These are phyloP conservation scores for Cyclotella kingstonii DNA, from an alignment of 108 stramenopile genomes.

Conservation along the genomic window DNA sequence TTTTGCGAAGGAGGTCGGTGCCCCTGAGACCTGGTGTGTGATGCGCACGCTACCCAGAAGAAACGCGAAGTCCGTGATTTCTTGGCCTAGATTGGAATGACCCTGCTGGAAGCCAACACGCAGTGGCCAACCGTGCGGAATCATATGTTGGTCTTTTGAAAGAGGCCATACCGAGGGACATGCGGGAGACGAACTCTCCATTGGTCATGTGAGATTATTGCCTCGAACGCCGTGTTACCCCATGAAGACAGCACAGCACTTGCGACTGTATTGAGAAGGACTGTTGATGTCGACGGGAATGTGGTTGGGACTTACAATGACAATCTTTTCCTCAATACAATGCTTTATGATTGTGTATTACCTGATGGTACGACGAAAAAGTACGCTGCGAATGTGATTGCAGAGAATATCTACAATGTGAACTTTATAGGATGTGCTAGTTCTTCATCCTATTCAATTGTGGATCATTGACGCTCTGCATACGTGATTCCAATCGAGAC, in stretches of 20 bases:
- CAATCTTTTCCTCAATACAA: slow-evolving; percentile 16
- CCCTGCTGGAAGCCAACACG: slow-evolving; percentile 25
- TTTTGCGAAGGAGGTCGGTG: slow-evolving; percentile 47
- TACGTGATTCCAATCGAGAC: neutral
- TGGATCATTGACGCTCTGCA: slow-evolving; percentile 7
- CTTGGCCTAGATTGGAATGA: slow-evolving; percentile 29
- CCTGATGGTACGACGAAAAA: slow-evolving; percentile 15
- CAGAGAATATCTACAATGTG: slow-evolving; percentile 34
- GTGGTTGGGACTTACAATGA: slow-evolving; percentile 10
- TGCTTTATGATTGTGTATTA: slow-evolving; percentile 11
- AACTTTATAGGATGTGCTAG: slow-evolving; percentile 31
- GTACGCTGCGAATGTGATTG: slow-evolving; percentile 54
- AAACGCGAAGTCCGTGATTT: slow-evolving; percentile 1
- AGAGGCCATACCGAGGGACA: no score
- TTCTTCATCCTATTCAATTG: slow-evolving; percentile 2
- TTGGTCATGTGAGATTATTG: no score
- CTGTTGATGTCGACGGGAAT: slow-evolving; percentile 2
- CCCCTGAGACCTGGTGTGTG: slow-evolving; percentile 34
- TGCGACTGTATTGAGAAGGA: slow-evolving; percentile 25
- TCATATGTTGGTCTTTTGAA: no score
- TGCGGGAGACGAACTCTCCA: no score
- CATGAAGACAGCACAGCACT: no score
- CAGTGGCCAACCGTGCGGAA: no score
- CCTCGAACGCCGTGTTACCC: no score
- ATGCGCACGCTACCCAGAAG: slow-evolving; percentile 19